Conservation (phyloP, 163 green algal genomes). For the Scenedesmus sp. region DNA sequence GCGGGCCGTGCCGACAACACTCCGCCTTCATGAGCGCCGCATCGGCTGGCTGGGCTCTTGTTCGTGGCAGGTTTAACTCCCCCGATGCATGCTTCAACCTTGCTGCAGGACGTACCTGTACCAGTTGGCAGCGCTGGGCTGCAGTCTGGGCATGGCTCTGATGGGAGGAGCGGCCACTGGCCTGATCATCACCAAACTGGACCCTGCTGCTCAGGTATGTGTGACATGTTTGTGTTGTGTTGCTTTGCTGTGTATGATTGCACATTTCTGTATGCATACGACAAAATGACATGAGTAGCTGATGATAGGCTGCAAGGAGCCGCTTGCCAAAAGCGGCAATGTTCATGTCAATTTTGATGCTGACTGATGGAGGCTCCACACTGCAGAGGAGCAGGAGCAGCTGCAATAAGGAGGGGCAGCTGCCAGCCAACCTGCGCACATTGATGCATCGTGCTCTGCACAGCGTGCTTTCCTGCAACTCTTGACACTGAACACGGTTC, state of each 20-base stretch:
- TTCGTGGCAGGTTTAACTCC: not conserved
- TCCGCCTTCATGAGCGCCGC: not conserved
- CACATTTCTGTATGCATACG: too few relatives aligned
- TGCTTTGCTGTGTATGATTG: too few relatives aligned
- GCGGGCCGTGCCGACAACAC: not conserved
- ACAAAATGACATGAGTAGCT: not conserved
- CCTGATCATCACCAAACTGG: slow-evolving; percentile 10
- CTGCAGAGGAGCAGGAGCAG: not conserved
- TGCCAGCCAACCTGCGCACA: too few relatives aligned
- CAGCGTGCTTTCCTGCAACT: not conserved
- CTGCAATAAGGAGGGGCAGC: not conserved
- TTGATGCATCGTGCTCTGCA: not conserved
- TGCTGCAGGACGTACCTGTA: slow-evolving; percentile 16
- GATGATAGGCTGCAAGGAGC: not conserved
- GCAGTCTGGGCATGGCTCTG: slow-evolving; percentile 18
- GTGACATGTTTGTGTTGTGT: not conserved
- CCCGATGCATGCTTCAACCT: not conserved
- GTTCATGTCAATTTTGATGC: not conserved
- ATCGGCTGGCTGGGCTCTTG: not conserved
- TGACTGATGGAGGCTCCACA: not conserved
- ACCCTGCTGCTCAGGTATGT: slow-evolving; percentile 8
- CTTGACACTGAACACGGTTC: not conserved
- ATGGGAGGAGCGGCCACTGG: not conserved
- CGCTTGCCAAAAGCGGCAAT: not conserved
- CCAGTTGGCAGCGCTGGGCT: slow-evolving; percentile 20